Percentiles rank a stretch among this genome's conserved stretches.
phyloP scores from a whole-genome alignment of 192 early-diverging fungal species.

The Coemansia sp. region DNA sequence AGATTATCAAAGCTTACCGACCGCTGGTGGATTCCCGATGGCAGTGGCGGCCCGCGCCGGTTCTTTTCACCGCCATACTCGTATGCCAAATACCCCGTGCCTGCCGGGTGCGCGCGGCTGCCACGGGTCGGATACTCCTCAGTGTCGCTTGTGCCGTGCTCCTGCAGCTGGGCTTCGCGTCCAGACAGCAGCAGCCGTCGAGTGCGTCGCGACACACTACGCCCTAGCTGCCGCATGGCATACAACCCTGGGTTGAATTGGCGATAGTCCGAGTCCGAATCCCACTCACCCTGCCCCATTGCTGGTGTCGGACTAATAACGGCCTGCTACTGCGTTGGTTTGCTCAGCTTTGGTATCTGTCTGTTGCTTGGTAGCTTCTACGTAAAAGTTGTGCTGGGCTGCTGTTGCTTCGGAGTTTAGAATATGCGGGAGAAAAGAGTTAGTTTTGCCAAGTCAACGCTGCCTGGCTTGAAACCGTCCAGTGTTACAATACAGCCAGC shows the following conservation, averaged over 20 bases:
- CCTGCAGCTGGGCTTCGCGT: background rate
- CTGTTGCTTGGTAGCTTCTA: background rate
- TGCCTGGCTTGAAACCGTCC: background rate
- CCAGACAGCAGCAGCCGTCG: constrained; percentile 20
- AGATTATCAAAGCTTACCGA: constrained; percentile 53
- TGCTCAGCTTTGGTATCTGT: background rate
- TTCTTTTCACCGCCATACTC: constrained; percentile 9
- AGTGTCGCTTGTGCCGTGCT: background rate
- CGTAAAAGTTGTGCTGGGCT: background rate
- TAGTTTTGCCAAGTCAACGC: no score
- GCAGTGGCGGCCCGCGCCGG: constrained; percentile 38
- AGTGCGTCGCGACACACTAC: constrained; percentile 45
- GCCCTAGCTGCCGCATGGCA: constrained; percentile 48
- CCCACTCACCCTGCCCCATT: constrained; percentile 42
- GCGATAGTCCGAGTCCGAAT: constrained; percentile 48
- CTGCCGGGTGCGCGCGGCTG: constrained; percentile 5
- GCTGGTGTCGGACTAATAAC: background rate
- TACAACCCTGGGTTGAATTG: constrained; percentile 42
- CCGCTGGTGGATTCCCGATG: constrained; percentile 48
- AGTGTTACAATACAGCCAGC: background rate
- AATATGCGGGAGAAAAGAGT: background rate
- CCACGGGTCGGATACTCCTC: background rate
- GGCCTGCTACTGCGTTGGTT: background rate
- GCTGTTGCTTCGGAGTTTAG: background rate
- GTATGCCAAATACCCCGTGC: constrained; percentile 20